Percentiles rank a stretch among this genome's conserved stretches.
These are phyloP conservation scores for Xerocomus spinulosus DNA, from an alignment of 768 basidiomycete genomes.

Conservation along the genomic window DNA sequence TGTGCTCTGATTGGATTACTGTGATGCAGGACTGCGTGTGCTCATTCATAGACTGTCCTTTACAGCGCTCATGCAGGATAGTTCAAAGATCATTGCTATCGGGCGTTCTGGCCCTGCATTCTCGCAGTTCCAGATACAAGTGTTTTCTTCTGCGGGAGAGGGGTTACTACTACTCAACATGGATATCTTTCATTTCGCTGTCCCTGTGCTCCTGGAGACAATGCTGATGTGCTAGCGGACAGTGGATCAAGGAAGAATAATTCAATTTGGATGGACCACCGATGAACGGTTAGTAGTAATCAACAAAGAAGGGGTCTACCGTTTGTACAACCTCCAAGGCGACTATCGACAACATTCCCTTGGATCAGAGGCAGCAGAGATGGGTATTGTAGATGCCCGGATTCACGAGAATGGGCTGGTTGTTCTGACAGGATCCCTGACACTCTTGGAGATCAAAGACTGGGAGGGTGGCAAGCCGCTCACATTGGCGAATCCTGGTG, in stretches of 20 bases:
- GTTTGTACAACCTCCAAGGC: slow-evolving; percentile 82
- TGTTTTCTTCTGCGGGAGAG: slow-evolving; percentile 84
- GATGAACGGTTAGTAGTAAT: slow-evolving; percentile 80
- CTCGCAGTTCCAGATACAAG: slow-evolving; percentile 77
- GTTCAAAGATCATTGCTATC: slow-evolving; percentile 70
- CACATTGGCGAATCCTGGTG: slow-evolving; percentile 70
- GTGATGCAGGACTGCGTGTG: too few relatives aligned
- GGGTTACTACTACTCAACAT: slow-evolving; percentile 64
- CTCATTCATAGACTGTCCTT: too few relatives aligned
- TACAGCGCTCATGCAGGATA: slow-evolving; percentile 83
- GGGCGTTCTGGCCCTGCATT: slow-evolving; percentile 52
- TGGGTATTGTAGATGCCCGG: slow-evolving; percentile 79
- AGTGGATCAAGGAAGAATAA: slow-evolving; percentile 89
- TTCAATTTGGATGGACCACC: slow-evolving; percentile 80
- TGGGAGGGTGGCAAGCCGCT: slow-evolving; percentile 80
- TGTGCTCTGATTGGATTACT: too few relatives aligned
- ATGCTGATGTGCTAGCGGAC: slow-evolving; percentile 15
- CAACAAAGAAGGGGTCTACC: slow-evolving; percentile 89
- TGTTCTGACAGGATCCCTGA: slow-evolving; percentile 70
- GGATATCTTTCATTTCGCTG: slow-evolving; percentile 32
- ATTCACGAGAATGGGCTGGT: slow-evolving; percentile 88
- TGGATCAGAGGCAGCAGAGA: slow-evolving; percentile 74
- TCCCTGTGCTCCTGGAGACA: neutral
- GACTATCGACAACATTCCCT: slow-evolving; percentile 85
- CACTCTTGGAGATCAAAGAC: slow-evolving; percentile 80